Evolutionary conservation across 441 rosid genomes (phyloP).

Genomic region (Geranium incanum): DNA sequence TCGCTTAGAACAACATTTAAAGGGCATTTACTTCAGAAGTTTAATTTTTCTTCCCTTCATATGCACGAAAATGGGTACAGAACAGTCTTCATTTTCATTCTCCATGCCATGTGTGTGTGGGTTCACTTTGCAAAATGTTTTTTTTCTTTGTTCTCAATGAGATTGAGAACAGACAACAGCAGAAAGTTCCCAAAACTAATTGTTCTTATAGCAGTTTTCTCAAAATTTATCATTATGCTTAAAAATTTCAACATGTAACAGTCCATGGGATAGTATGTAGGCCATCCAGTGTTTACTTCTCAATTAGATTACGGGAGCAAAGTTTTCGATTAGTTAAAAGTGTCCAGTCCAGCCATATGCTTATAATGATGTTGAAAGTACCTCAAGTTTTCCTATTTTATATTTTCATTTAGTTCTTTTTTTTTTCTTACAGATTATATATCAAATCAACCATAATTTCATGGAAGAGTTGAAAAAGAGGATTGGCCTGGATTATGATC

Average conservation of each 20-base stretch:
- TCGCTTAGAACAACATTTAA: slow-evolving; percentile 15
- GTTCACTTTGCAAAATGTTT: not conserved
- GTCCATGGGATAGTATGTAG: not conserved
- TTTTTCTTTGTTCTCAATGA: slow-evolving; percentile 8
- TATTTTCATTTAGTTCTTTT: slow-evolving; percentile 10
- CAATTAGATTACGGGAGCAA: not conserved
- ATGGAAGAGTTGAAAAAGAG: slow-evolving; percentile 43
- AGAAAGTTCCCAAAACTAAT: not conserved
- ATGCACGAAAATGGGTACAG: not conserved
- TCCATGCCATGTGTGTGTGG: not conserved
- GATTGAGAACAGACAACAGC: not conserved
- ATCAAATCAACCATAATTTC: slow-evolving; percentile 39
- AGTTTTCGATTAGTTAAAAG: not conserved
- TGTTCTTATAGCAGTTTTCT: not conserved
- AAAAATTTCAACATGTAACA: not conserved
- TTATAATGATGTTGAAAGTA: not conserved
- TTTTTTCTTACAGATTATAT: slow-evolving; percentile 36
- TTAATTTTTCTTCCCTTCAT: slow-evolving; percentile 6
- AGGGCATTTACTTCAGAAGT: slow-evolving; percentile 10
- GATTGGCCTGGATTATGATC: slow-evolving; percentile 42
- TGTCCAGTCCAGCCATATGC: not conserved
- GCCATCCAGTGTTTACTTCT: not conserved
- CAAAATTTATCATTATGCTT: not conserved
- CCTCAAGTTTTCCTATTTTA: not conserved
- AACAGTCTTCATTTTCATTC: slow-evolving; percentile 5